These are phyloP conservation scores for Abrus precatorius DNA, from an alignment of 306 rosid genomes.

Conservation along the genomic window DNA sequence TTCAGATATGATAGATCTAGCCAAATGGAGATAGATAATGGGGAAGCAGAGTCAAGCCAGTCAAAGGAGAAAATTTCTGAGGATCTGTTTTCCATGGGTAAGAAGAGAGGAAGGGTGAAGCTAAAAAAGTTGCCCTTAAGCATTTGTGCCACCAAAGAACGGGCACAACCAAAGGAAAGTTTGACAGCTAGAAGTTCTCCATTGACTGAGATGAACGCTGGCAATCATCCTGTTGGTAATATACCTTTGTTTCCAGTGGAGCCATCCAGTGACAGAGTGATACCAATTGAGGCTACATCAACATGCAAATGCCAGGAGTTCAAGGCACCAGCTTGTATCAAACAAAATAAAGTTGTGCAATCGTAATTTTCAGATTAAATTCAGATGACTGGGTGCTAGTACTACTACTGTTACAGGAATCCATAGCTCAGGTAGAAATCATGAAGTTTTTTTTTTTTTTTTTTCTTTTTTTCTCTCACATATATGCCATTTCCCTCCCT, in stretches of 20 bases:
- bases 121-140: slow-evolving; percentile 83
- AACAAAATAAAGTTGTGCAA: slow-evolving; percentile 79
- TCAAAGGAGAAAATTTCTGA: slow-evolving; percentile 66
- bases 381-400: slow-evolving; percentile 52
- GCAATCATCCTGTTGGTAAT: slow-evolving; percentile 53
- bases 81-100: slow-evolving; percentile 57
- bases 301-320: slow-evolving; percentile 85
- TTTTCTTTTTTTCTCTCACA: slow-evolving; percentile 39
- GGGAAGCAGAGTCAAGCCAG: slow-evolving; percentile 75
- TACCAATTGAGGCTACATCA: slow-evolving; percentile 68
- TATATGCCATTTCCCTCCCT: slow-evolving; percentile 6
- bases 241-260: slow-evolving; percentile 64
- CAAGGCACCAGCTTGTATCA: slow-evolving; percentile 67
- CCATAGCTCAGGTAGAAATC: slow-evolving; percentile 75
- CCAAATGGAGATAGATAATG: slow-evolving; percentile 55
- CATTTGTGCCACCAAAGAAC: slow-evolving; percentile 70
- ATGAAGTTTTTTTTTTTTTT: slow-evolving; percentile 48
- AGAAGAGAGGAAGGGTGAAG: slow-evolving; percentile 91
- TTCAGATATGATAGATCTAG: slow-evolving; percentile 57
- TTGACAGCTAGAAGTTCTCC: slow-evolving; percentile 55
- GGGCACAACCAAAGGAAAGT: slow-evolving; percentile 67
- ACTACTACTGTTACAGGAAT: slow-evolving; percentile 51
- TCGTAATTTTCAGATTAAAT: slow-evolving; percentile 58
- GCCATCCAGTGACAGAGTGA: slow-evolving; percentile 63
- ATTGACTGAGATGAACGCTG: slow-evolving; percentile 57